Evolutionary conservation across 176 grass and related monocot species (phyloP).

Genomic region (Elaeis guineensis): DNA sequence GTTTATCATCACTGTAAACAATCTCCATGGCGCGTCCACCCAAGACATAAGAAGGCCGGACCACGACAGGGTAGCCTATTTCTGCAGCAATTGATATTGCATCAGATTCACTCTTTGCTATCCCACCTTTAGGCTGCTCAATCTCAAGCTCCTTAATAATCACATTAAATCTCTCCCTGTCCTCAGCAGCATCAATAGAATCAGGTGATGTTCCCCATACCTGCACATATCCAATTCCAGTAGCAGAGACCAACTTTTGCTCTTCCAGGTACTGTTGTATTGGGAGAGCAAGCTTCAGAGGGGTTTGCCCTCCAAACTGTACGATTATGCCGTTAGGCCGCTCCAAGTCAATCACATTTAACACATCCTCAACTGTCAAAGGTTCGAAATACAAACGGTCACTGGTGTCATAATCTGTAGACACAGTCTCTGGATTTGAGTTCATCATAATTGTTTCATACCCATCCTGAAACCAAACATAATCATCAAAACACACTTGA

Average conservation of each 20-base stretch:
- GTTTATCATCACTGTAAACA: slow-evolving; percentile 86
- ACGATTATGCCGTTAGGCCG: slow-evolving; percentile 88
- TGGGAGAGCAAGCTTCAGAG: slow-evolving; percentile 82
- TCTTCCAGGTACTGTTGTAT: slow-evolving; percentile 67
- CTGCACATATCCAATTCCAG: slow-evolving; percentile 47
- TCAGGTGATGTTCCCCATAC: slow-evolving; percentile 98
- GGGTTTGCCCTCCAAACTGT: slow-evolving; percentile 94
- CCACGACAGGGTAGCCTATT: slow-evolving; percentile 89
- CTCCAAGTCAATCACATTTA: slow-evolving; percentile 90
- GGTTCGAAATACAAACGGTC: slow-evolving; percentile 93
- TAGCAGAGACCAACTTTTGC: slow-evolving; percentile 47
- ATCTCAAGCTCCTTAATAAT: slow-evolving; percentile 85
- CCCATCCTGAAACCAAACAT: slow-evolving; percentile 42
- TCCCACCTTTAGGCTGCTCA: slow-evolving; percentile 89
- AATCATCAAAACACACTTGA: too few species aligned
- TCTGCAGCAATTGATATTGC: slow-evolving; percentile 76
- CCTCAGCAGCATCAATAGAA: slow-evolving; percentile 97
- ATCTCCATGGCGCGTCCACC: slow-evolving; percentile 98
- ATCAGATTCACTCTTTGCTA: slow-evolving; percentile 85
- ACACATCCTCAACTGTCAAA: slow-evolving; percentile 83
- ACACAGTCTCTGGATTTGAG: slow-evolving; percentile 96
- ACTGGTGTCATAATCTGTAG: slow-evolving; percentile 96
- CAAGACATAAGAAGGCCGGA: slow-evolving; percentile 88
- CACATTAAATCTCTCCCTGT: slow-evolving; percentile 90
- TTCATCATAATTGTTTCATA: slow-evolving; percentile 99